These are phyloP conservation scores for Apophysomyces trapeziformis DNA, from an alignment of 371 early-diverging fungal genomes.

Conservation along the genomic window DNA sequence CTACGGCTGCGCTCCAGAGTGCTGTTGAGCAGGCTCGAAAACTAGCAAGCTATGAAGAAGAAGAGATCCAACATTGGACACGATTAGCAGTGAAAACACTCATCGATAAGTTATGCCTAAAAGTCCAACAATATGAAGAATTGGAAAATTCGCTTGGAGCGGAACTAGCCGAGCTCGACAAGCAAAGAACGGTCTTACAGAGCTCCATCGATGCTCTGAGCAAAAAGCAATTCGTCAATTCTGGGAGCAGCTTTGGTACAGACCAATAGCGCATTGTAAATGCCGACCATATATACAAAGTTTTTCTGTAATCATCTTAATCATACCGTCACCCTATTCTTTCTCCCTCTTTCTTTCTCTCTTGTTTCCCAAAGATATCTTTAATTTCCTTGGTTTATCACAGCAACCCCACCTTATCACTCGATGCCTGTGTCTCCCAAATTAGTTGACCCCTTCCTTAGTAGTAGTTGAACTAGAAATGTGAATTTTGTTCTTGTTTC, in stretches of 20 bases:
- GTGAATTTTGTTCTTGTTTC: no score
- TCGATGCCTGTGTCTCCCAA: no score
- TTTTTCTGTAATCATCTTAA: no score
- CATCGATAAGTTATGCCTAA: constrained; percentile 81
- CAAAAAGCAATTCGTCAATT: constrained; percentile 4
- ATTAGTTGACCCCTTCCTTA: no score
- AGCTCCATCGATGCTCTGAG: constrained; percentile 37
- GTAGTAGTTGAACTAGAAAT: no score
- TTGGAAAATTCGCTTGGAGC: constrained; percentile 81
- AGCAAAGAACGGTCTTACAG: constrained; percentile 60
- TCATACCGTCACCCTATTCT: no score
- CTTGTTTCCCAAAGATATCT: no score
- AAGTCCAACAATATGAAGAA: constrained; percentile 91
- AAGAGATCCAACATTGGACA: constrained; percentile 82
- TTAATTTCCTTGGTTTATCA: no score
- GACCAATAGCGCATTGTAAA: not conserved
- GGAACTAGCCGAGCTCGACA: constrained; percentile 85
- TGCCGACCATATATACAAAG: no score
- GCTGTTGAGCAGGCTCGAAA: constrained; percentile 66
- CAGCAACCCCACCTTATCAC: no score
- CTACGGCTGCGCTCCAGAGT: constrained; percentile 59
- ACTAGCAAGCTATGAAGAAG: constrained; percentile 75
- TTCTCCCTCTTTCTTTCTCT: no score
- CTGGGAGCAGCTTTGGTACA: not conserved
- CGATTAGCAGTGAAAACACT: constrained; percentile 83